A percentile compares a stretch with the other conserved stretches of the same genome.
These are phyloP conservation scores for Zygnema cylindricum DNA, from an alignment of 139 green algal genomes.

Conservation along the genomic window DNA sequence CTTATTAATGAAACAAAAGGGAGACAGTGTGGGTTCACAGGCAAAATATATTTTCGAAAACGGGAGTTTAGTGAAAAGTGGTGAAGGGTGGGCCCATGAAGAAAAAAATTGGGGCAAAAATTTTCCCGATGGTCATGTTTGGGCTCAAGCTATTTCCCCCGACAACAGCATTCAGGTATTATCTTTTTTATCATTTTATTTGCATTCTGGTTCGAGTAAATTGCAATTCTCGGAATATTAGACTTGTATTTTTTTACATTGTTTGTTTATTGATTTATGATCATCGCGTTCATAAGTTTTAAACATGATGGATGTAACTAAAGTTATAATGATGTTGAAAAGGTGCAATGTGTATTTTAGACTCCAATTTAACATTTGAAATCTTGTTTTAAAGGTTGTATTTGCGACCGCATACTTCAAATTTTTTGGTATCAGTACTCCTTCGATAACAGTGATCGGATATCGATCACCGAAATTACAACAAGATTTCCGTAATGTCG, in stretches of 20 bases:
- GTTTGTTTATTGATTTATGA: too few relatives aligned
- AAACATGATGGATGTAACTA: too few relatives aligned
- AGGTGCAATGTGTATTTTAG: not conserved
- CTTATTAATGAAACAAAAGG: too few relatives aligned
- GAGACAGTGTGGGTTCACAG: not conserved
- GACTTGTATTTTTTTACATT: constrained; percentile 8
- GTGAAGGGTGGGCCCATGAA: not conserved
- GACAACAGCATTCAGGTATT: constrained; percentile 13
- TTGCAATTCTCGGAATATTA: not conserved
- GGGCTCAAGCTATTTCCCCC: not conserved
- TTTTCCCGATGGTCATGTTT: not conserved
- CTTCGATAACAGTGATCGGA: constrained; percentile 1
- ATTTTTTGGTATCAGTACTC: not conserved
- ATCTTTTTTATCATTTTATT: constrained; percentile 6
- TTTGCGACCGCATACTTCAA: not conserved
- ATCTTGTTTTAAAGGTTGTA: not conserved
- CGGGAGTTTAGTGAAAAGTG: not conserved
- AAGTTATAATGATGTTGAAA: not conserved
- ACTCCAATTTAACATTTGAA: not conserved
- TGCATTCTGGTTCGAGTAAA: not conserved
- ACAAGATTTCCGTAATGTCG: not conserved
- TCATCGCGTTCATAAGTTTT: too few relatives aligned
- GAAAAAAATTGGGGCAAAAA: constrained; percentile 5
- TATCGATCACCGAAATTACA: not conserved
- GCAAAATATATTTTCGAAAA: not conserved